phyloP scores from a whole-genome alignment of 2,329 filamentous ascomycete species.

The Ophiostoma triangulosporum region DNA sequence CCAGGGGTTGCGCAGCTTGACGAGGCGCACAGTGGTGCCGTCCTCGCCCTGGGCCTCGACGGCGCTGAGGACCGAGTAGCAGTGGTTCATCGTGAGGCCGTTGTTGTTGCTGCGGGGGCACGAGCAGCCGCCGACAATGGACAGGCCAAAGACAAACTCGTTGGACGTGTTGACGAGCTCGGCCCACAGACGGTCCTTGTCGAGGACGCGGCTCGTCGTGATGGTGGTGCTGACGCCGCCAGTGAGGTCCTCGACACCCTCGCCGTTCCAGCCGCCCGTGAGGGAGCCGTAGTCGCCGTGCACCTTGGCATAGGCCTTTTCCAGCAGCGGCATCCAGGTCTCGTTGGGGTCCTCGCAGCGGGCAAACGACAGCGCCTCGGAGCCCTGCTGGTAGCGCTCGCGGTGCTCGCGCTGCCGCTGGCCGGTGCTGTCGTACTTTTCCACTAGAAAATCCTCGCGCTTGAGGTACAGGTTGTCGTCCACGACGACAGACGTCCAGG shows the following conservation, averaged over 20 bases:
- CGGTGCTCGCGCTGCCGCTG: conserved; percentile 47
- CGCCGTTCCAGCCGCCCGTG: conserved; percentile 49
- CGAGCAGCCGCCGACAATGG: conserved; percentile 19
- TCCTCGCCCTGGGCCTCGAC: conserved; percentile 30
- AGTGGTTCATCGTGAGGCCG: conserved; percentile 27
- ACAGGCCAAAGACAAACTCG: conserved; percentile 45
- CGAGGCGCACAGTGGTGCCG: conserved; percentile 25
- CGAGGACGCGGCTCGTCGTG: conserved; percentile 42
- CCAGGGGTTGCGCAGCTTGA: conserved; percentile 52
- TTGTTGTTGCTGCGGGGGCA: conserved; percentile 5
- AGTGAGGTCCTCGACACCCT: conserved; percentile 34
- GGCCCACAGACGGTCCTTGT: conserved; percentile 57
- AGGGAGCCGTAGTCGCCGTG: conserved; percentile 60
- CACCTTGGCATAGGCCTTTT: conserved; percentile 66
- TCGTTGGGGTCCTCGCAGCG: conserved; percentile 56
- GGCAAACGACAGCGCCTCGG: conserved; percentile 55
- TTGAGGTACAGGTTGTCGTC: conserved; percentile 58
- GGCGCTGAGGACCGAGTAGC: conserved; percentile 37
- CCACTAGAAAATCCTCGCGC: conserved; percentile 36
- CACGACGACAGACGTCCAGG: conserved; percentile 54
- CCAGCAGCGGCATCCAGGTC: conserved; percentile 60
- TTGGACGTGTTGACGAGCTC: conserved; percentile 48
- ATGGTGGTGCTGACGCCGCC: conserved; percentile 45
- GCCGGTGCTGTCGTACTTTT: conserved; percentile 20
- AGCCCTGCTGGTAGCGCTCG: conserved; percentile 51